Conservation (phyloP, 2,329 filamentous ascomycete species). For the Coniochaeta sp. region DNA sequence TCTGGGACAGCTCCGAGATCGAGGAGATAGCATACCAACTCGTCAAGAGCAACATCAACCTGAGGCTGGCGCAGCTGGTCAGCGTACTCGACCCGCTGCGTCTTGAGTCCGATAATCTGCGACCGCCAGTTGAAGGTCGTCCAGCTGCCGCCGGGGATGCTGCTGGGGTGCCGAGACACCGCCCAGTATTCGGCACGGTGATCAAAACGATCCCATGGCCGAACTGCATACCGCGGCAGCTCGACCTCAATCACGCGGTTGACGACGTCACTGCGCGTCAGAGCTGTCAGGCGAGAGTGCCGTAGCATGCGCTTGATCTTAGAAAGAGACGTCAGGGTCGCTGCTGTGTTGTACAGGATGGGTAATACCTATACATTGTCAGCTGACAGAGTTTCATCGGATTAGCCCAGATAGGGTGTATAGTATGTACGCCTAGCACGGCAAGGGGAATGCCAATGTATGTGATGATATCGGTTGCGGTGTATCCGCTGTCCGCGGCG, state of each 20-base stretch:
- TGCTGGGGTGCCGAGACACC: slow-evolving; percentile 40
- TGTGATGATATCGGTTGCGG: slow-evolving; percentile 23
- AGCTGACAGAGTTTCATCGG: too few relatives aligned
- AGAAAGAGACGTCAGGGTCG: slow-evolving; percentile 51
- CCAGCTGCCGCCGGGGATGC: slow-evolving; percentile 55
- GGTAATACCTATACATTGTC: slow-evolving; percentile 30
- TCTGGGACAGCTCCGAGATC: slow-evolving; percentile 57
- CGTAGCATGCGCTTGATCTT: slow-evolving; percentile 52
- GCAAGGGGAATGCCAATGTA: slow-evolving; percentile 27
- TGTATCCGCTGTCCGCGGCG: slow-evolving; percentile 1
- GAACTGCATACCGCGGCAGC: slow-evolving; percentile 56
- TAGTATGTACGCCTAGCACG: slow-evolving; percentile 27
- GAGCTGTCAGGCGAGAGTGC: slow-evolving; percentile 47
- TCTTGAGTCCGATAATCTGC: slow-evolving; percentile 53
- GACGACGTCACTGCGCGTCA: slow-evolving; percentile 56
- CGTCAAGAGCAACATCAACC: slow-evolving; percentile 47
- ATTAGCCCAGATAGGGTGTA: too few relatives aligned
- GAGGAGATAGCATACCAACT: slow-evolving; percentile 53
- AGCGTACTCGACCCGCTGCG: slow-evolving; percentile 56
- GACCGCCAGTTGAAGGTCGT: slow-evolving; percentile 60
- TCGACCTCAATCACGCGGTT: slow-evolving; percentile 62
- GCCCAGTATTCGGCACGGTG: slow-evolving; percentile 52
- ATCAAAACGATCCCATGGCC: slow-evolving; percentile 48
- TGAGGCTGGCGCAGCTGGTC: slow-evolving; percentile 47
- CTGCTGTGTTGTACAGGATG: slow-evolving; percentile 58